phyloP scores from a whole-genome alignment of 2,329 filamentous ascomycete genomes.

The Microcyclosporella mali region DNA sequence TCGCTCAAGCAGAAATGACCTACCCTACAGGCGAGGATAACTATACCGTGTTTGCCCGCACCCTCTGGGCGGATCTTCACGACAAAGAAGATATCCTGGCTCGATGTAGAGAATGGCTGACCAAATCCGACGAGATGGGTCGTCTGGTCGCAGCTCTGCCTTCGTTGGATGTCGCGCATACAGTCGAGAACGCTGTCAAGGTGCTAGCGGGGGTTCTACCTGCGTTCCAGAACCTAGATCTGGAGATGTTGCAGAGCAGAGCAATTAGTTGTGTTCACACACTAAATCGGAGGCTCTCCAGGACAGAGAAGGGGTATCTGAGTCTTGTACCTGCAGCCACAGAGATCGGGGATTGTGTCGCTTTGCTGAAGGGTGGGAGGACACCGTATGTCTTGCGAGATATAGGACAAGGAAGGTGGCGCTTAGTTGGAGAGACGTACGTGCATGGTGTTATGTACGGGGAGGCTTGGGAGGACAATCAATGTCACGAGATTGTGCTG shows the following conservation, averaged over 20 bases:
- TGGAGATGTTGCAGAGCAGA: background rate
- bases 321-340: slow-evolving; percentile 2
- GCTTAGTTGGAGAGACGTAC: slow-evolving; percentile 4
- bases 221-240: background rate
- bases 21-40: no score
- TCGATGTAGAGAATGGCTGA: background rate
- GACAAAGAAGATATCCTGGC: background rate
- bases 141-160: background rate
- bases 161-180: background rate
- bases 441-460: slow-evolving; percentile 7
- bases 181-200: background rate
- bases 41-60: background rate
- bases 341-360: background rate
- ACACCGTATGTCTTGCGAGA: background rate
- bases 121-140: background rate
- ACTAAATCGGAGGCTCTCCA: slow-evolving; percentile 3
- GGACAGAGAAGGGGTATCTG: background rate
- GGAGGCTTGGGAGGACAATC: slow-evolving; percentile 3
- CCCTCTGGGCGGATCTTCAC: slow-evolving; percentile 1
- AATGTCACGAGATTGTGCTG: background rate
- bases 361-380: slow-evolving; percentile 2
- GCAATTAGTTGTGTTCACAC: slow-evolving; percentile 1
- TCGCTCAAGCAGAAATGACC: background rate
- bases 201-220: background rate
- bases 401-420: background rate